These are phyloP conservation scores for Saccharomycopsis guyanensis DNA, from an alignment of 805 yeast species.

Conservation along the genomic window DNA sequence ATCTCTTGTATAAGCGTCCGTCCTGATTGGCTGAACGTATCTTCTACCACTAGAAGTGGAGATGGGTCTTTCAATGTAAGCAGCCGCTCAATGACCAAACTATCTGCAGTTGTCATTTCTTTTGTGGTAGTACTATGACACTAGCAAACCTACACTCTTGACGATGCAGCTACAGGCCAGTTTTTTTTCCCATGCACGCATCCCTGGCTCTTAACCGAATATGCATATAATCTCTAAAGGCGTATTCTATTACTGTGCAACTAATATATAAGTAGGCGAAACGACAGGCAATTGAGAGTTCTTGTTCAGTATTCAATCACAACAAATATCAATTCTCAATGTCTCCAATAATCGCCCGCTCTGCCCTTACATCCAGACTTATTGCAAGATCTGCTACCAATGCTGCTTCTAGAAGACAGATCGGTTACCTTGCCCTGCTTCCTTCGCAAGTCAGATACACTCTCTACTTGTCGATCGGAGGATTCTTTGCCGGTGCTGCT, in stretches of 20 bases:
- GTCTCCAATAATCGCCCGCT: not conserved
- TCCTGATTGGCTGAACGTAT: conserved; percentile 66
- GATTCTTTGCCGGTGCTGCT: conserved; percentile 13
- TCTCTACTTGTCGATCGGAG: conserved; percentile 22
- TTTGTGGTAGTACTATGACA: not conserved
- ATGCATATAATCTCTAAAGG: too few relatives aligned
- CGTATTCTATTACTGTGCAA: too few relatives aligned
- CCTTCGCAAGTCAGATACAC: conserved; percentile 61
- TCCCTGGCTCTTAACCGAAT: not conserved
- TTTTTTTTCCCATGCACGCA: not conserved
- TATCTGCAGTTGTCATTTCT: not conserved
- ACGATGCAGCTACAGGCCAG: not conserved
- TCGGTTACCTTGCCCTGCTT: conserved; percentile 8
- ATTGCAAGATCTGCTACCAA: not conserved
- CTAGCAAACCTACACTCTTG: too few relatives aligned
- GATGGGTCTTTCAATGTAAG: conserved; percentile 64
- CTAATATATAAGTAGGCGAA: too few relatives aligned
- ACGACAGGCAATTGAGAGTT: too few relatives aligned
- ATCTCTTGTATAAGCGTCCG: conserved; percentile 51
- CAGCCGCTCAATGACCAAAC: conserved; percentile 36
- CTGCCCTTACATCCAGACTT: not conserved
- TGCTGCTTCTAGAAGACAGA: not conserved
- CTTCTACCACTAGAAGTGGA: conserved; percentile 65
- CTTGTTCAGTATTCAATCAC: too few relatives aligned
- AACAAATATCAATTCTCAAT: too few relatives aligned